Percentiles rank a stretch among this genome's conserved stretches.
Conservation (phyloP, 768 basidiomycete genomes). For the Calocera viscosa region DNA sequence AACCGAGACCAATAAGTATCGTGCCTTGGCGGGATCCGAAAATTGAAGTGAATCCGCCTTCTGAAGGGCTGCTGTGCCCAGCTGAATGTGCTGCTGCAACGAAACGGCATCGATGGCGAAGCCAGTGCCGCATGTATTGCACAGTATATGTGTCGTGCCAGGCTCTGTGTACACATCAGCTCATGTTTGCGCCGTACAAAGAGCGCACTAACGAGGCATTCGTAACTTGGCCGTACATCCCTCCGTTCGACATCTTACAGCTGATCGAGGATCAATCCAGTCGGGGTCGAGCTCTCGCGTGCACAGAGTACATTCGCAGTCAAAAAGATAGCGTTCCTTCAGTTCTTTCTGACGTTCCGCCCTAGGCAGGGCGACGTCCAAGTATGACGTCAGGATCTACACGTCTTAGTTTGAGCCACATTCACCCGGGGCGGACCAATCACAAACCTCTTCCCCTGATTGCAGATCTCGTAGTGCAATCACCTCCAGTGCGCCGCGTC, state of each 20-base stretch:
- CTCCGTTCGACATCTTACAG: slow-evolving; percentile 39
- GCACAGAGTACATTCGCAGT: slow-evolving; percentile 57
- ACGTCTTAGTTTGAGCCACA: not conserved
- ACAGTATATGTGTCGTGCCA: not conserved
- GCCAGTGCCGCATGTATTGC: not conserved
- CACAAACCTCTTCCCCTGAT: slow-evolving; percentile 54
- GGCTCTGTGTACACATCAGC: not conserved
- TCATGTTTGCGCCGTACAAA: not conserved
- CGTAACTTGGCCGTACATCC: slow-evolving; percentile 12
- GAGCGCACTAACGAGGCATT: slow-evolving; percentile 9
- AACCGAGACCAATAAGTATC: slow-evolving; percentile 52
- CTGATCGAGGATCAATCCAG: slow-evolving; percentile 50
- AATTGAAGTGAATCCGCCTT: slow-evolving; percentile 56
- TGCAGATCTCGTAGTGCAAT: slow-evolving; percentile 54
- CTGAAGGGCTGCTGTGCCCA: slow-evolving; percentile 62
- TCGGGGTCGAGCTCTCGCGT: slow-evolving; percentile 10
- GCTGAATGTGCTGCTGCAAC: slow-evolving; percentile 48
- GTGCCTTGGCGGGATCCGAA: slow-evolving; percentile 38
- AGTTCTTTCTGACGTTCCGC: slow-evolving; percentile 44
- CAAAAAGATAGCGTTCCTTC: slow-evolving; percentile 64
- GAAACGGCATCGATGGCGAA: slow-evolving; percentile 28
- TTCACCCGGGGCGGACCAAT: not conserved
- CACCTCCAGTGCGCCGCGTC: slow-evolving; percentile 50
- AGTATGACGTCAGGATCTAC: slow-evolving; percentile 69
- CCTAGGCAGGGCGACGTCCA: slow-evolving; percentile 67